Evolutionary conservation across 2,329 filamentous ascomycete genomes (phyloP), one percentile per base, ranked within the genome.

Genomic region (Penicillium sp.): DNA sequence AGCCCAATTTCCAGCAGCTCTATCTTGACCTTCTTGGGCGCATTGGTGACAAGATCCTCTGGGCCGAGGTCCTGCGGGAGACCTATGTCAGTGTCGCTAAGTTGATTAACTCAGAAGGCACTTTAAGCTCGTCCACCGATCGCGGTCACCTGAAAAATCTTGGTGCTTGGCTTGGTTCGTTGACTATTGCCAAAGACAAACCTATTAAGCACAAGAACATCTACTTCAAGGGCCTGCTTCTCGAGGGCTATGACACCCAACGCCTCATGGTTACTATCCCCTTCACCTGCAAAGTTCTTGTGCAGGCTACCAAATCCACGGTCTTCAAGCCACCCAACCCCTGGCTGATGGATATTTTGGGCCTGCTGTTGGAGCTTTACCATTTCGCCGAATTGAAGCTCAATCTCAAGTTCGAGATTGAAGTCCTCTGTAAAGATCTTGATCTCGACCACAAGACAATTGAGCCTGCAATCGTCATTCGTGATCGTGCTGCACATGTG

Each of bases 391-490:
- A 97, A 66, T 80, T 99, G 55, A 97, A 97, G 73, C 84, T 99
- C 38, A 97, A 97, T 65, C 87, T 96, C 50, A 99, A 97, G 68
- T 99, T 99, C 67, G 94, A 99, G 74, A 97, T 99, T 57, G 94
- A 99, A 75, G 92, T 99, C 27, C 82, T 99, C 25, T 99, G 92
- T 80, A 95, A 95, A 71, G 92, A 92, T 13, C 80, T 99, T 16
- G 88, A 88, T 53, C 81, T 97, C n/a, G 92, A 97, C 61, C 89
- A 96, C 75, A 96, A 95, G 76, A 88, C 84, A 58, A 92, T 97
- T 60, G 89, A 95, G 66, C 91, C 93, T 0, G 91, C 92, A 0
- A 87, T 89, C 23, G 88, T 92, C 69, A 94, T 99, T 55, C 84
- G 92, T 60, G 90, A 92, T 64, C 85, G 92, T 40, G 80, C 79